A percentile compares a stretch with the other conserved stretches of the same genome.
Conservation (phyloP, 805 yeast species). For the Monosporozyma servazzii region DNA sequence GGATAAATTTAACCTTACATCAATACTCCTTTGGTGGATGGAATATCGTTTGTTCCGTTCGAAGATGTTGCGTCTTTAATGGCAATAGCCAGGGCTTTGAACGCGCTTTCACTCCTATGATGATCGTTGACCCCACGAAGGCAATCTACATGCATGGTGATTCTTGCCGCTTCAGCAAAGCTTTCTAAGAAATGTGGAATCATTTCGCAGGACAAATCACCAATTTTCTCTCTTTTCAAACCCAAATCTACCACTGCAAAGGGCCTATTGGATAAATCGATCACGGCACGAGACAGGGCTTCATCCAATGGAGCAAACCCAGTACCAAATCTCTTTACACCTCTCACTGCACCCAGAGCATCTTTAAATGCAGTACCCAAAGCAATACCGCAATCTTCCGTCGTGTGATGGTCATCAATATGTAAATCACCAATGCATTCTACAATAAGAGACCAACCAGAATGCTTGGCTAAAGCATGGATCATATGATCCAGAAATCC, state of each 20-base stretch:
- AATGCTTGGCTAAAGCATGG: constrained; percentile 92
- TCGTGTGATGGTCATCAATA: constrained; percentile 94
- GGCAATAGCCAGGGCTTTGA: constrained; percentile 92
- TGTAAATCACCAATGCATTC: constrained; percentile 92
- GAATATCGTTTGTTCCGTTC: constrained; percentile 85
- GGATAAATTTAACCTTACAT: constrained; percentile 31
- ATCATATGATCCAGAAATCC: constrained; percentile 97
- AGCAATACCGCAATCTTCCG: constrained; percentile 93
- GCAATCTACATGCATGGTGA: constrained; percentile 92
- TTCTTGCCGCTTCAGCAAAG: constrained; percentile 84
- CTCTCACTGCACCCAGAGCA: constrained; percentile 82
- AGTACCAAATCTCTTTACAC: constrained; percentile 84
- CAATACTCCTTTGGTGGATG: constrained; percentile 92
- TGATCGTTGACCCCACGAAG: constrained; percentile 91
- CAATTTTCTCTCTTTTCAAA: constrained; percentile 83
- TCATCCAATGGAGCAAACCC: constrained; percentile 97
- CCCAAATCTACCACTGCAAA: constrained; percentile 85
- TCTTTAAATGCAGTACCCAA: constrained; percentile 81
- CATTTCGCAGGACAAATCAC: constrained; percentile 91
- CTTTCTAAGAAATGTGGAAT: constrained; percentile 94
- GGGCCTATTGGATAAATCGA: constrained; percentile 89
- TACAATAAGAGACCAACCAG: constrained; percentile 88
- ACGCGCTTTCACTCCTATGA: constrained; percentile 92
- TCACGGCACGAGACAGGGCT: constrained; percentile 92
- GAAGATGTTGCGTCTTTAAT: constrained; percentile 73